Conservation (phyloP, 140 eudicot genomes). For the Senecio squalidus region DNA sequence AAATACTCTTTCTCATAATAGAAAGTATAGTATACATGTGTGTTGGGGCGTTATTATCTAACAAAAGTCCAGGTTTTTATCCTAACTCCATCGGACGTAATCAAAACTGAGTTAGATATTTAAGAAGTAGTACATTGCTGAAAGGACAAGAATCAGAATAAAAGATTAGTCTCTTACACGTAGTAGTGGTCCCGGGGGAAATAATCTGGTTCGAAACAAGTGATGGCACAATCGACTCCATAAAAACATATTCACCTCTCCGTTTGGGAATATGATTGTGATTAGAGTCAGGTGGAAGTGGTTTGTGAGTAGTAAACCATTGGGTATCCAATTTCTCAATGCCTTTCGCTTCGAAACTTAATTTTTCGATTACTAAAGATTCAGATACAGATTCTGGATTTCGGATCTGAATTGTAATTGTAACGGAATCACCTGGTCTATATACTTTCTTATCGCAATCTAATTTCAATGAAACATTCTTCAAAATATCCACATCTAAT, state of each 20-base stretch:
- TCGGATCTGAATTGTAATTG: constrained; percentile 53
- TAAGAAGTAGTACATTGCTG: too few species aligned
- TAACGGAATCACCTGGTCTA: constrained; percentile 79
- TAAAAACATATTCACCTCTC: constrained; percentile 89
- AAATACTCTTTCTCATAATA: too few species aligned
- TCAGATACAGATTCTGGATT: constrained; percentile 45
- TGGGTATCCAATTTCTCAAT: constrained; percentile 84
- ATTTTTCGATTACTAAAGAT: constrained; percentile 49
- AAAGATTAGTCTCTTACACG: constrained; percentile 47
- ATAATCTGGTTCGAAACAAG: constrained; percentile 74
- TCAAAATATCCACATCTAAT: neutral
- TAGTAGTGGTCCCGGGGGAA: constrained; percentile 52
- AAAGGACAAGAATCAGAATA: neutral
- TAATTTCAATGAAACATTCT: constrained; percentile 44
- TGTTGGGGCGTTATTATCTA: too few species aligned
- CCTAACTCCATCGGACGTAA: too few species aligned
- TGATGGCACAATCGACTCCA: constrained; percentile 65
- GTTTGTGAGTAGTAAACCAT: constrained; percentile 71
- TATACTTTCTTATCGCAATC: constrained; percentile 59
- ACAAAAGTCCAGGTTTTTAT: too few species aligned
- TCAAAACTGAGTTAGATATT: too few species aligned
- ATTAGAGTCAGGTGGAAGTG: constrained; percentile 25
- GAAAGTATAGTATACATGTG: too few species aligned
- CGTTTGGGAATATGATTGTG: neutral
- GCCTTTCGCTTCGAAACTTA: constrained; percentile 72